Conservation (phyloP, 345 rosid genomes). For the Syzygium oleosum region DNA sequence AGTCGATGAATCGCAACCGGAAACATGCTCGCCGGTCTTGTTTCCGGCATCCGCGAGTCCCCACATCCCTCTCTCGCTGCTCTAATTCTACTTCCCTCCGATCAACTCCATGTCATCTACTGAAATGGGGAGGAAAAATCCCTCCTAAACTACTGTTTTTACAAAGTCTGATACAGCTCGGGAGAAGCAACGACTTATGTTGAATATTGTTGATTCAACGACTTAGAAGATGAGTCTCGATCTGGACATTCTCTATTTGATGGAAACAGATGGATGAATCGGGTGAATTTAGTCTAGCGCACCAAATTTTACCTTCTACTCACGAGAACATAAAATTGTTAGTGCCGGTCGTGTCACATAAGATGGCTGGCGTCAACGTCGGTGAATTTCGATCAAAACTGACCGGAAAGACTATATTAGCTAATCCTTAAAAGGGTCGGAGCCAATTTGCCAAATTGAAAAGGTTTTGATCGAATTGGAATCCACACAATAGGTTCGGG, state of each 20-base stretch:
- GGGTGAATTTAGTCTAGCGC: background rate
- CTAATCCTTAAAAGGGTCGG: too few species aligned
- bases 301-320: too few species aligned
- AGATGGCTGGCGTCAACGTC: too few species aligned
- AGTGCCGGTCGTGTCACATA: too few species aligned
- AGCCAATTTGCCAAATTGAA: too few species aligned
- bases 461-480: too few species aligned
- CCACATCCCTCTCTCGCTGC: background rate
- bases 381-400: too few species aligned
- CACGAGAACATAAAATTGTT: too few species aligned
- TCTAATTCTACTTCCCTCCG: background rate
- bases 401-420: too few species aligned
- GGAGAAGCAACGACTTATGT: background rate
- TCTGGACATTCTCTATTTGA: background rate
- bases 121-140: background rate
- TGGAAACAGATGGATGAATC: background rate
- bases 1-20: background rate
- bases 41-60: background rate
- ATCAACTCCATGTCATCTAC: background rate
- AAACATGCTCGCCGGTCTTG: background rate
- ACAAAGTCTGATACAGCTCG: background rate
- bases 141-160: background rate
- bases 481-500: too few species aligned
- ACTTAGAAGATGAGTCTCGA: background rate
- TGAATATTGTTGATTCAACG: background rate